phyloP scores from a whole-genome alignment of 2,329 filamentous ascomycete species.

The Aureobasidium namibiae region DNA sequence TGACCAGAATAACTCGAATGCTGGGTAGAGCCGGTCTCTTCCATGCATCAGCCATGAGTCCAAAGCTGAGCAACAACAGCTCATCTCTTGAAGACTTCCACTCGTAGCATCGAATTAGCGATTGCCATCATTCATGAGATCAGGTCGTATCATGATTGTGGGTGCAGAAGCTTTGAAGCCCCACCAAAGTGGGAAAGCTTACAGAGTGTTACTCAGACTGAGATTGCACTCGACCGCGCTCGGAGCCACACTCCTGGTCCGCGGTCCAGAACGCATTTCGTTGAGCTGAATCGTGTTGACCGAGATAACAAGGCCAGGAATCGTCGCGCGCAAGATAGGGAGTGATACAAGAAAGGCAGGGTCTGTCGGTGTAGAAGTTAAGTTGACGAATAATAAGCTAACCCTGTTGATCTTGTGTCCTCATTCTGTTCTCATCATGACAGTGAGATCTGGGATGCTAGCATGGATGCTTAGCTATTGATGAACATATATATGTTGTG shows the following conservation, averaged over 20 bases:
- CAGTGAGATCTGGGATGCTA: not conserved
- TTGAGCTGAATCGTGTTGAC: not conserved
- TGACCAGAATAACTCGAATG: not conserved
- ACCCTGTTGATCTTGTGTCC: not conserved
- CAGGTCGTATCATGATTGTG: not conserved
- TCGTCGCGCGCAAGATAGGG: not conserved
- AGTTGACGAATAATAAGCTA: not conserved
- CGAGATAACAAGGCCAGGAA: not conserved
- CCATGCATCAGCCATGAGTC: not conserved
- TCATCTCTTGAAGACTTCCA: not conserved
- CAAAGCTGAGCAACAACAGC: not conserved
- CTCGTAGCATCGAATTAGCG: not conserved
- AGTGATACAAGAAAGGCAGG: not conserved
- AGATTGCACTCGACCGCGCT: not conserved
- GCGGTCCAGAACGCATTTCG: not conserved
- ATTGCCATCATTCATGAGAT: not conserved
- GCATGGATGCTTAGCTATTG: too few species aligned
- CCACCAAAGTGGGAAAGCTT: constrained; percentile 2
- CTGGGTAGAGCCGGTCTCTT: not conserved
- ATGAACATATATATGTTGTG: too few species aligned
- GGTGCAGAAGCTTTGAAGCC: not conserved
- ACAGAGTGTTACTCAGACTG: not conserved
- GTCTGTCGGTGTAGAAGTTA: not conserved
- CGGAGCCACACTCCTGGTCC: not conserved
- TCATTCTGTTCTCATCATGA: not conserved